A percentile compares a stretch with the other conserved stretches of the same genome.
These are phyloP conservation scores for Cadophora sp. DNA, from an alignment of 2,329 filamentous ascomycete genomes.

Conservation along the genomic window DNA sequence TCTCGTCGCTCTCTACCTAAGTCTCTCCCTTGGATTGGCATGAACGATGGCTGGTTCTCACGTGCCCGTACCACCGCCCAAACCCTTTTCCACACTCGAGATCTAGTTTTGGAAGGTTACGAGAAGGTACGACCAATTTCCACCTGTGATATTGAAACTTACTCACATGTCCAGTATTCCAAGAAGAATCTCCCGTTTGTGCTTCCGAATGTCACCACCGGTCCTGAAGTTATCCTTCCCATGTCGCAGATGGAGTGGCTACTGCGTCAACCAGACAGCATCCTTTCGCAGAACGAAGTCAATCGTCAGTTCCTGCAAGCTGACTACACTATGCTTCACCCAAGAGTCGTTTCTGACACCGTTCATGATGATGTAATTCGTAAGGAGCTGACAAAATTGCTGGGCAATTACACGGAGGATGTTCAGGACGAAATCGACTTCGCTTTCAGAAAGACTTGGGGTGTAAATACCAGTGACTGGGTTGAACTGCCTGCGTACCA, in stretches of 20 bases:
- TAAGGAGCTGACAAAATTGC: conserved; percentile 47
- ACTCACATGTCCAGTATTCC: conserved; percentile 46
- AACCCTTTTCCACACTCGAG: conserved; percentile 32
- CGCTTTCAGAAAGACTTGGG: conserved; percentile 40
- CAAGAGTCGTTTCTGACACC: conserved; percentile 38
- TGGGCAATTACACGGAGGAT: conserved; percentile 40
- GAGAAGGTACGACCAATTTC: conserved; percentile 29
- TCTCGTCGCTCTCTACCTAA: conserved; percentile 26
- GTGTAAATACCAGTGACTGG: conserved; percentile 39
- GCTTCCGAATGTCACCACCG: conserved; percentile 50
- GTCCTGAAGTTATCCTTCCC: conserved; percentile 53
- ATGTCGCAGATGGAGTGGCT: conserved; percentile 50
- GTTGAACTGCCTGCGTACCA: conserved; percentile 38
- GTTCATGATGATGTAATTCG: conserved; percentile 46
- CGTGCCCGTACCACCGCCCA: conserved; percentile 29
- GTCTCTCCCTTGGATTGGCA: conserved; percentile 33
- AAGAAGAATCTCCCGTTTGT: conserved; percentile 52
- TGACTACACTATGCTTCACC: conserved; percentile 44
- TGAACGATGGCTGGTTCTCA: conserved; percentile 23
- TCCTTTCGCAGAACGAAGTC: conserved; percentile 47
- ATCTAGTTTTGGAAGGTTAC: conserved; percentile 35
- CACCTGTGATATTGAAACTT: not conserved
- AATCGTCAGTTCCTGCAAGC: conserved; percentile 50
- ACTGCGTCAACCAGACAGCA: conserved; percentile 49
- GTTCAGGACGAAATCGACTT: conserved; percentile 38